Evolutionary conservation across 2,329 filamentous ascomycete species (phyloP).

Genomic region (Rhexocercosporidium sp.): DNA sequence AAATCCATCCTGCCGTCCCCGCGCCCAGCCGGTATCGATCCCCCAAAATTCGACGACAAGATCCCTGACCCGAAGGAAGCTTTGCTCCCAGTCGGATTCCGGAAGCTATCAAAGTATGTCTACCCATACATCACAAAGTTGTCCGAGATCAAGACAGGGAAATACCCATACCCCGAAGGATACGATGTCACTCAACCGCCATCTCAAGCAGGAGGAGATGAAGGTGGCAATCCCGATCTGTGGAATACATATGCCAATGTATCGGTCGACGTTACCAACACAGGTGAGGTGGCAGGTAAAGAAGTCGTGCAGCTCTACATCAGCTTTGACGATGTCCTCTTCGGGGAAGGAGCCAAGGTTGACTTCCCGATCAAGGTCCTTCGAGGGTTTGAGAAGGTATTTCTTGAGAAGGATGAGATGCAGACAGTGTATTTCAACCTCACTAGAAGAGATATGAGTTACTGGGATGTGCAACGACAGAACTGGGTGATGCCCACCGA

Average conservation of each 20-base stretch:
- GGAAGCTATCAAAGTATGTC: conserved; percentile 65
- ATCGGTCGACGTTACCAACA: conserved; percentile 63
- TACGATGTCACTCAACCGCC: conserved; percentile 52
- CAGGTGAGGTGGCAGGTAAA: conserved; percentile 55
- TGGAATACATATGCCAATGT: conserved; percentile 61
- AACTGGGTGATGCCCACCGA: conserved; percentile 67
- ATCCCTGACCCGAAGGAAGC: conserved; percentile 57
- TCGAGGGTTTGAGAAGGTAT: conserved; percentile 72
- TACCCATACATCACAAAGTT: conserved; percentile 61
- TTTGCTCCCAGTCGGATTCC: conserved; percentile 61
- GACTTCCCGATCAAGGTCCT: conserved; percentile 72
- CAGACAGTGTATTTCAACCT: conserved; percentile 57
- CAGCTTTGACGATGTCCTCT: conserved; percentile 42
- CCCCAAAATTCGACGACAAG: conserved; percentile 55
- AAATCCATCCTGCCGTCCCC: conserved; percentile 42
- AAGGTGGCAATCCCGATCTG: conserved; percentile 61
- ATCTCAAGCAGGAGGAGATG: conserved; percentile 66
- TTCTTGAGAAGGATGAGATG: conserved; percentile 53
- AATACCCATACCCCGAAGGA: conserved; percentile 48
- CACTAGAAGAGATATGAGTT: conserved; percentile 64
- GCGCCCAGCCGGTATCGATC: conserved; percentile 45
- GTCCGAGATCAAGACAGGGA: conserved; percentile 46
- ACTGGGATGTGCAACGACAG: conserved; percentile 64
- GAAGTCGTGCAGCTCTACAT: conserved; percentile 64
- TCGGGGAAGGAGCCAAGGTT: conserved; percentile 31